Base-by-base conservation (phyloP, 768 basidiomycete genomes). In the Leucosporidium scottii region DNA sequence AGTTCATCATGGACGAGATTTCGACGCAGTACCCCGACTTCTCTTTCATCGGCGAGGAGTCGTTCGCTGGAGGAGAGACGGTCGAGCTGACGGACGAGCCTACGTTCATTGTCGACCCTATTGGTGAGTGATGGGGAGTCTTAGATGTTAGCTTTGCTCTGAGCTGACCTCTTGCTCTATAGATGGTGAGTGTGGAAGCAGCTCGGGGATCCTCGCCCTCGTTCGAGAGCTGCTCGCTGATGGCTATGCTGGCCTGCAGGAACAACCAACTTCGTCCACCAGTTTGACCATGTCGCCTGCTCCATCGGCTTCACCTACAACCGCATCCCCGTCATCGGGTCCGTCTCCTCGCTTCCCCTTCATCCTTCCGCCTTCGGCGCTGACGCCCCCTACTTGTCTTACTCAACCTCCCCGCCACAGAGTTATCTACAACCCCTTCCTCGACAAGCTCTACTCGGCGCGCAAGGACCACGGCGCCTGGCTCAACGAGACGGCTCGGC, bases 51-150 rank as follows among this genome's bases (percentile, higher is more conserved):
- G 94, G 94, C 65, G 94, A 99, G 76, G 94, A 98, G 79, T 89
- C 89, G 0, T 93, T 88, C 73, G 85, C 90, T 13, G 83, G 87
- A 6, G 90, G 90, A n/a, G 73, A 75, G 77, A 82, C 65, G 82
- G 84, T 36, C 82, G 83, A 66, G 20, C 28, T 74, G 44, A 76
- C 75, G n/a, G 89, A 96, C 74, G 86, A 86, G 36, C 92, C 93
- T 7, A 98, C 94, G 0, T 99, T 89, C 81, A 96, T 94, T 74
- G 90, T 94, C 54, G 93, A 98, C 77, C 93, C 93, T 39, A 94
- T 96, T 65, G 79, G 50, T 51, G 50, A 51, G 89, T 87, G 72
- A 15, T 44, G 8, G 13, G 39, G 15, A 15, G 39, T 44, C 39
- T 2, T 44, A 17, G 2, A 44, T n/a, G 39, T 2, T 44, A 3